Evolutionary conservation across 768 basidiomycete genomes (phyloP), one percentile per base, ranked within the genome.

Genomic region (Amanita rimosa): DNA sequence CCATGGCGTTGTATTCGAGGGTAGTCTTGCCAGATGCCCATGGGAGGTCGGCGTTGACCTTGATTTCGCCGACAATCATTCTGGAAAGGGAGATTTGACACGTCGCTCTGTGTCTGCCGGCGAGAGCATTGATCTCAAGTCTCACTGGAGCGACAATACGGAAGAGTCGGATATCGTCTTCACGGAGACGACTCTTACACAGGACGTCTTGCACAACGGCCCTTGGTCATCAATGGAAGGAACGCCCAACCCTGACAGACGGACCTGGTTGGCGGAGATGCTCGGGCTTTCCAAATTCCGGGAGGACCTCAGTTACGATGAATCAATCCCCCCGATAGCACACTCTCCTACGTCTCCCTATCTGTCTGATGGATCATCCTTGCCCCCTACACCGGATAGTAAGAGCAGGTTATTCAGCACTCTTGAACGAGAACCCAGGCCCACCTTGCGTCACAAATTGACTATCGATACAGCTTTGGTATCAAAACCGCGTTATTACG

Each of bases 31-130:
- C 34, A 77, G 81, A 39, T 83, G 81, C 57, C 75, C 80, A 4
- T 83, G 81, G 81, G 81, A 83, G 60, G 74, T 78, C 13, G 82
- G 81, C 44, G 75, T 82, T 68, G 78, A 83, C 46, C 78, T 80
- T 55, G 80, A 82, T 24, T 29, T 11, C 2, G 27, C 40, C 60
- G 77, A 73, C 52, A 73, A 81, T 52, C 74, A 78, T 6, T 76
- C 74, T 13, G 65, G 66, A 46, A 68, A 71, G 44, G 70, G 72
- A 46, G 71, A 67, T 47, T 60, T 52, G 6, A 63, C 69, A 27
- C 65, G 62, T 19, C 68, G 67, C 19, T 63, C 66, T 36, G 62
- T 64, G 24, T 61, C 66, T 17, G 59, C 61, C 34, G 65, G 66
- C 33, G 60, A 62, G 41, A 55, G 60, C 16, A 53, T 52, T 7